Conservation (phyloP, 129 eudicot genomes). For the Mikania micrantha region DNA sequence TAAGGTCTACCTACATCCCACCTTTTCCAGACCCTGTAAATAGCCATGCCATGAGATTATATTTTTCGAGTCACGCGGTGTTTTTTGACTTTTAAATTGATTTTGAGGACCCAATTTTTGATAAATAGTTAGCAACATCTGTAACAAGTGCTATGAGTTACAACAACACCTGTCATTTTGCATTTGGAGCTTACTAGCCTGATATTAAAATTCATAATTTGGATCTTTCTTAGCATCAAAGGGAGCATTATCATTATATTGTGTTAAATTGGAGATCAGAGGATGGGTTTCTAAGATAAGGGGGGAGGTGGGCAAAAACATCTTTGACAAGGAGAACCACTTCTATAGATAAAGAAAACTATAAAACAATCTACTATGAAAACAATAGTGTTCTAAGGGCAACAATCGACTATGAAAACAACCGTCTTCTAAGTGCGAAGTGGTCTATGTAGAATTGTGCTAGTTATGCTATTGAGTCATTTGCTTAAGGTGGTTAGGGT, state of each 20-base stretch:
- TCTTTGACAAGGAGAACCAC: conserved; percentile 23
- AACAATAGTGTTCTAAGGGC: background rate
- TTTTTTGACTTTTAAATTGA: background rate
- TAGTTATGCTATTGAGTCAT: background rate
- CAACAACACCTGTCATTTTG: background rate
- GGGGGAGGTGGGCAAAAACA: conserved; percentile 1
- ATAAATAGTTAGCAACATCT: background rate
- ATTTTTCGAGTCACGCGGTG: background rate
- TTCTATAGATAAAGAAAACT: conserved; percentile 7
- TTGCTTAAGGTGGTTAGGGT: background rate
- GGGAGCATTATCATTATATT: conserved; percentile 1
- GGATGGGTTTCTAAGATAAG: background rate
- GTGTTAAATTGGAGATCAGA: conserved; percentile 18
- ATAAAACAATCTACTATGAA: no score
- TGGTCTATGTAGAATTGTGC: background rate
- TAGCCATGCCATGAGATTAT: no score
- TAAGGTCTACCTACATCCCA: no score
- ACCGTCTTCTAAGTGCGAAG: background rate
- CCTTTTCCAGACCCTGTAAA: no score
- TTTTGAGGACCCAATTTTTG: background rate
- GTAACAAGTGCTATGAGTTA: background rate
- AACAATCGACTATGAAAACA: background rate
- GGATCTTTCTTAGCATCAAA: conserved; percentile 14
- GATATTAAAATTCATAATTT: background rate
- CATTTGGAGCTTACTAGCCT: background rate